Percentiles rank a stretch among this genome's conserved stretches.
These are phyloP conservation scores for Zygoascus meyerae DNA, from an alignment of 1,139 yeast species.

Conservation along the genomic window DNA sequence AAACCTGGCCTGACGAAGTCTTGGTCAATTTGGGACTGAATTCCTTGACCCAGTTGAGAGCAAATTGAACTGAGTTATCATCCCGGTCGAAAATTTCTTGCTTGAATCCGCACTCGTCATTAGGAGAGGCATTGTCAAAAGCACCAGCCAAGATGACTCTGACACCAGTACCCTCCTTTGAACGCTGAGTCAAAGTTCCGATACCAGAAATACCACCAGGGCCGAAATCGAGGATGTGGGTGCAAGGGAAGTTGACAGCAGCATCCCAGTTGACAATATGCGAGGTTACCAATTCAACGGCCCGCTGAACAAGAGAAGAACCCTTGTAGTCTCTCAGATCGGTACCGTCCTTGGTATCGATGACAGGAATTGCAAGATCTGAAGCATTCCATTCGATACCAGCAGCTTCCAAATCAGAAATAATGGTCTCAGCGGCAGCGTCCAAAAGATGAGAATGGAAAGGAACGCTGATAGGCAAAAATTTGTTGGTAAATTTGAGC, in stretches of 20 bases:
- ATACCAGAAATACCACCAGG: conserved; percentile 98
- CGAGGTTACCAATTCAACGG: conserved; percentile 75
- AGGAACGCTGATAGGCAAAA: conserved; percentile 92
- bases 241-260: conserved; percentile 73
- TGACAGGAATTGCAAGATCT: conserved; percentile 75
- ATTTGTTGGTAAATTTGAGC: conserved; percentile 85
- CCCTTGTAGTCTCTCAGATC: conserved; percentile 54
- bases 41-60: conserved; percentile 87
- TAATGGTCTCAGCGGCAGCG: conserved; percentile 62
- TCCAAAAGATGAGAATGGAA: conserved; percentile 87
- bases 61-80: conserved; percentile 62
- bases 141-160: conserved; percentile 93
- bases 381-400: conserved; percentile 51
- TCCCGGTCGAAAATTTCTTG: conserved; percentile 84
- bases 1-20: conserved; percentile 54
- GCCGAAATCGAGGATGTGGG: conserved; percentile 94
- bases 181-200: conserved; percentile 92
- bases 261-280: conserved; percentile 92
- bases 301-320: conserved; percentile 56
- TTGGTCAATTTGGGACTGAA: conserved; percentile 80
- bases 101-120: conserved; percentile 88
- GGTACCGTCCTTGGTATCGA: conserved; percentile 79
- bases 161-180: conserved; percentile 97
- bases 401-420: conserved; percentile 56
- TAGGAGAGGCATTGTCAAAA: conserved; percentile 58